A percentile compares a stretch with the other conserved stretches of the same genome.
Evolutionary conservation across 2,329 filamentous ascomycete species (phyloP).

Genomic region (Eutypella sp.): DNA sequence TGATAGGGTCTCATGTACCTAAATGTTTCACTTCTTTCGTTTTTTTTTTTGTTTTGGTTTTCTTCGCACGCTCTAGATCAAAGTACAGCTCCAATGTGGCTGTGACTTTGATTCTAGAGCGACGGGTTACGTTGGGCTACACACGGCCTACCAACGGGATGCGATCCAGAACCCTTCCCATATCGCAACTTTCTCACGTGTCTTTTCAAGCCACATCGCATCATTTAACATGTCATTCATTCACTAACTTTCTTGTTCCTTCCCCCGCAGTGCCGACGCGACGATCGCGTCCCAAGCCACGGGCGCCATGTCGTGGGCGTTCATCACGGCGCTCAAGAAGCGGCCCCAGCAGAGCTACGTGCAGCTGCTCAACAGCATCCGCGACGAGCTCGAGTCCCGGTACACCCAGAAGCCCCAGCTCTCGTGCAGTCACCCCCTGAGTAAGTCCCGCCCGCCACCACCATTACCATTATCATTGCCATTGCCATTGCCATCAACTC

Average conservation of each 20-base stretch:
- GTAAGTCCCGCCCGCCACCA: conserved; percentile 49
- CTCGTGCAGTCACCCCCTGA: conserved; percentile 90
- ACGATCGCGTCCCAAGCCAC: conserved; percentile 85
- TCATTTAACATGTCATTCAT: not conserved
- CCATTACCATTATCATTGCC: too few relatives aligned
- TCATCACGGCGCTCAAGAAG: conserved; percentile 84
- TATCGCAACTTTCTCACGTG: not conserved
- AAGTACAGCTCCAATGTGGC: conserved; percentile 28
- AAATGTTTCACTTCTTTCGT: conserved; percentile 5
- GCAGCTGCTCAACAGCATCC: conserved; percentile 89
- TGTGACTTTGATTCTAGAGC: conserved; percentile 40
- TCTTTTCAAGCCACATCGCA: not conserved
- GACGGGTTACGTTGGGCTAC: conserved; percentile 39
- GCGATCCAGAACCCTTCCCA: too few relatives aligned
- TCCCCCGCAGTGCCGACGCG: conserved; percentile 68
- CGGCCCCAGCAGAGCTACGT: conserved; percentile 96
- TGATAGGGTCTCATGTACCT: not conserved
- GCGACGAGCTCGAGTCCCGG: conserved; percentile 79
- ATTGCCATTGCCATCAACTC: too few relatives aligned
- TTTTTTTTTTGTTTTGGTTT: conserved; percentile 16
- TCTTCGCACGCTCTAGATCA: conserved; percentile 37
- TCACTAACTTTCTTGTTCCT: conserved; percentile 17
- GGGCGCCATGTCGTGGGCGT: conserved; percentile 97
- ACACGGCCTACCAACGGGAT: not conserved
- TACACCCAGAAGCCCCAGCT: conserved; percentile 95